These are phyloP conservation scores for Phycomyces blakesleeanus DNA, from an alignment of 192 early-diverging fungal genomes.

Conservation along the genomic window DNA sequence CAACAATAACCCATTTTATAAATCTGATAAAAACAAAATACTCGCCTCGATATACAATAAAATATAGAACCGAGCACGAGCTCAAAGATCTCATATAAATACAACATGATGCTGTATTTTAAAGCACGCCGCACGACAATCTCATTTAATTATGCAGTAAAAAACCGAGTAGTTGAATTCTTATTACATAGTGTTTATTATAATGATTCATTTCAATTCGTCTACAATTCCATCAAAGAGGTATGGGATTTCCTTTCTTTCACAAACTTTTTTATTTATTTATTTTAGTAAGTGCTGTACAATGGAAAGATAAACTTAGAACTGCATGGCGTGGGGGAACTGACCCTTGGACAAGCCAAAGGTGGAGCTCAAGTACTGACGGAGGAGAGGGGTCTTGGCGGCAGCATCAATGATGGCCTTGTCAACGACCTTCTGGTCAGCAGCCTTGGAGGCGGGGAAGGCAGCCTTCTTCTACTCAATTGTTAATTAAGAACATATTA, in stretches of 20 bases:
- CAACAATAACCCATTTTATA: no score
- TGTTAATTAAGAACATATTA: no score
- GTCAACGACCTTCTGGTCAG: slow-evolving; percentile 92
- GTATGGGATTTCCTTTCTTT: background rate
- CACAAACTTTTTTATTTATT: background rate
- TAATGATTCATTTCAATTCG: no score
- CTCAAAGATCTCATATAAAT: no score
- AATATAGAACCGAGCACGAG: no score
- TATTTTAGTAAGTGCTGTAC: background rate
- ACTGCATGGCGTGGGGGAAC: slow-evolving; percentile 93
- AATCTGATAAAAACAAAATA: no score
- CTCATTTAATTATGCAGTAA: no score
- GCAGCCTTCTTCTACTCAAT: slow-evolving; percentile 65
- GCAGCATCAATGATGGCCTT: slow-evolving; percentile 74
- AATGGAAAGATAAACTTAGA: slow-evolving; percentile 58
- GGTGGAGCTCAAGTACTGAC: slow-evolving; percentile 80
- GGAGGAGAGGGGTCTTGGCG: slow-evolving; percentile 84
- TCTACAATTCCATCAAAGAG: background rate
- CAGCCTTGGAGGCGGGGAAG: slow-evolving; percentile 73
- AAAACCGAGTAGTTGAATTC: no score
- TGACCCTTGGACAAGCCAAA: slow-evolving; percentile 96
- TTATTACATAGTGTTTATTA: no score
- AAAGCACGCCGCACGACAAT: no score
- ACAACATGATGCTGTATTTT: no score
- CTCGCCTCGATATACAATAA: no score